Conservation (phyloP, 2,329 filamentous ascomycete genomes). For the Macrophomina tecta region DNA sequence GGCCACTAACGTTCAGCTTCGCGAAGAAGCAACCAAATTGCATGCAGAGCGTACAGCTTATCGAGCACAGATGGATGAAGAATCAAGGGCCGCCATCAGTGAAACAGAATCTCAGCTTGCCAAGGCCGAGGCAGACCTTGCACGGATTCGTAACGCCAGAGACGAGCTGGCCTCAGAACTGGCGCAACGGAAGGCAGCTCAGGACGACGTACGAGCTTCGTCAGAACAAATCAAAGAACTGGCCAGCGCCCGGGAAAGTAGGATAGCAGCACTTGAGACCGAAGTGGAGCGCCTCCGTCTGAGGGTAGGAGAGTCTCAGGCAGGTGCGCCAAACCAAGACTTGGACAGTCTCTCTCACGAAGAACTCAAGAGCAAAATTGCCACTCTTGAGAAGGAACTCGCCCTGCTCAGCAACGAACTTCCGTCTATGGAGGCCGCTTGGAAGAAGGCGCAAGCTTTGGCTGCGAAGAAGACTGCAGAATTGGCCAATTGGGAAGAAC, state of each 20-base stretch:
- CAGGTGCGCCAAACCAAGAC: conserved; percentile 38
- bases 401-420: conserved; percentile 85
- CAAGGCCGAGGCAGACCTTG: conserved; percentile 81
- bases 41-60: conserved; percentile 85
- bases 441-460: conserved; percentile 84
- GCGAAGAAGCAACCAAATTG: conserved; percentile 83
- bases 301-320: conserved; percentile 56
- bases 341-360: conserved; percentile 69
- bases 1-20: conserved; percentile 81
- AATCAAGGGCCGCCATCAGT: conserved; percentile 72
- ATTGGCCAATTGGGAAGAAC: conserved; percentile 76
- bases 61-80: conserved; percentile 79
- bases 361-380: conserved; percentile 75
- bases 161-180: conserved; percentile 88
- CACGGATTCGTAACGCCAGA: conserved; percentile 79
- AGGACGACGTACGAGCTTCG: conserved; percentile 76
- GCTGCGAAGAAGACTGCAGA: conserved; percentile 88
- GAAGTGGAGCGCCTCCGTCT: conserved; percentile 75
- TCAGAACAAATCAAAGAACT: conserved; percentile 80
- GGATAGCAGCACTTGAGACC: conserved; percentile 81
- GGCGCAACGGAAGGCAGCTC: conserved; percentile 75
- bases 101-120: conserved; percentile 85
- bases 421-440: conserved; percentile 86
- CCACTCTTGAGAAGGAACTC: conserved; percentile 79
- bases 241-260: conserved; percentile 76